Percentiles rank a stretch among this genome's conserved stretches.
Evolutionary conservation across 2,329 filamentous ascomycete species (phyloP).

Genomic region (Diaporthe sp.): DNA sequence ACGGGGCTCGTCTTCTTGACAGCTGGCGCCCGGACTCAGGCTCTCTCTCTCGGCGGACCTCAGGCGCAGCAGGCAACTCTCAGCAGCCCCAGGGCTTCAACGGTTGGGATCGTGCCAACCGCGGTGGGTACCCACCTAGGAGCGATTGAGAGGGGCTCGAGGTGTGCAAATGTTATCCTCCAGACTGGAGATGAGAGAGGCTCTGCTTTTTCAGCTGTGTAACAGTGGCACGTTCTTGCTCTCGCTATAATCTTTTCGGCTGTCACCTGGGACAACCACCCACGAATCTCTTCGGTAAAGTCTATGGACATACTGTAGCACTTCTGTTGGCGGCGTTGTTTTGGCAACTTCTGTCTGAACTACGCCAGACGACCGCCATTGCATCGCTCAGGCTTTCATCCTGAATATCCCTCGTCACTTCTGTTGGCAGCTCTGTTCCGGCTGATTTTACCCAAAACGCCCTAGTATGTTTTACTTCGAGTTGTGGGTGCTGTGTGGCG

Average conservation of each 20-base stretch:
- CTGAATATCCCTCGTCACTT: not conserved
- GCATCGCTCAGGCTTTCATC: not conserved
- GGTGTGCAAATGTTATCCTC: too few species aligned
- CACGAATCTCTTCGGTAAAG: too few species aligned
- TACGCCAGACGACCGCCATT: not conserved
- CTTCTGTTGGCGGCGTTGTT: not conserved
- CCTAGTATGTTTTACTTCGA: not conserved
- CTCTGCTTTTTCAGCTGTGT: not conserved
- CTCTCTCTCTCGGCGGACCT: not conserved
- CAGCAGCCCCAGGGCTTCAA: not conserved
- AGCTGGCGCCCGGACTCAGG: not conserved
- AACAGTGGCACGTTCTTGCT: too few species aligned
- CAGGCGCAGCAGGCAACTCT: not conserved
- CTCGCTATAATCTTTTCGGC: not conserved
- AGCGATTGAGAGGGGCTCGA: not conserved
- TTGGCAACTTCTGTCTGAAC: not conserved
- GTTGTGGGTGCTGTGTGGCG: not conserved
- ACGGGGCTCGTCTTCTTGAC: not conserved
- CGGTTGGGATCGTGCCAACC: not conserved
- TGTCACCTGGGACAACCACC: not conserved
- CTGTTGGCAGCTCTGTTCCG: not conserved
- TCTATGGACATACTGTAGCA: not conserved
- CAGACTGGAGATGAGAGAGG: not conserved
- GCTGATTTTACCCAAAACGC: not conserved
- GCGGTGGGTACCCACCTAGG: rapidly evolving